Percentiles rank a stretch among this genome's conserved stretches.
Conservation (phyloP, 108 stramenopile genomes). For the Cyclotella cryptica region DNA sequence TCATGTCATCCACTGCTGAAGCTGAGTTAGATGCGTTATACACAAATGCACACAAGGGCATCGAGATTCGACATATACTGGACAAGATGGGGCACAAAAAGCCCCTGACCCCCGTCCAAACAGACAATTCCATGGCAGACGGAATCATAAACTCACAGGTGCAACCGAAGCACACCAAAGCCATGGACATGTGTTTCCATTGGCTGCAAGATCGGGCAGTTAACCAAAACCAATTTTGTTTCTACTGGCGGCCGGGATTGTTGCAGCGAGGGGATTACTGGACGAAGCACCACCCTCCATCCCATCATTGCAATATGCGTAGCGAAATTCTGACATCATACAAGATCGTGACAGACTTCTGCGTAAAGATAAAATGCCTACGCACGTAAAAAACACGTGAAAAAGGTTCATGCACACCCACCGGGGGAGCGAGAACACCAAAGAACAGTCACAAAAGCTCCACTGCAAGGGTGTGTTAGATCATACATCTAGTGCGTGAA, state of each 20-base stretch:
- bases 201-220: conserved; percentile 15
- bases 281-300: conserved; percentile 17
- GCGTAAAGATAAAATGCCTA: not conserved
- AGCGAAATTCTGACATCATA: conserved; percentile 2
- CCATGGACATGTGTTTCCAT: conserved; percentile 23
- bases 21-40: conserved; percentile 54
- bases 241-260: conserved; percentile 13
- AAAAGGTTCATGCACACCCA: not conserved
- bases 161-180: conserved; percentile 42
- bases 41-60: conserved; percentile 46
- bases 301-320: conserved; percentile 24
- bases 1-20: conserved; percentile 50
- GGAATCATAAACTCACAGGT: conserved; percentile 53
- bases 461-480: conserved; percentile 9
- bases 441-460: not conserved
- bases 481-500: no score
- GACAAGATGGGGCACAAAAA: conserved; percentile 38
- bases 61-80: conserved; percentile 21
- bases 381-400: not conserved
- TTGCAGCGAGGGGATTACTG: conserved; percentile 6
- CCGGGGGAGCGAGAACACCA: no score
- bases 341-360: not conserved
- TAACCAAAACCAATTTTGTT: conserved; percentile 15
- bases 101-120: conserved; percentile 45
- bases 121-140: conserved; percentile 56